These are phyloP conservation scores for Cryptococcus sp. DNA, from an alignment of 1,284 basidiomycete species.

Conservation along the genomic window DNA sequence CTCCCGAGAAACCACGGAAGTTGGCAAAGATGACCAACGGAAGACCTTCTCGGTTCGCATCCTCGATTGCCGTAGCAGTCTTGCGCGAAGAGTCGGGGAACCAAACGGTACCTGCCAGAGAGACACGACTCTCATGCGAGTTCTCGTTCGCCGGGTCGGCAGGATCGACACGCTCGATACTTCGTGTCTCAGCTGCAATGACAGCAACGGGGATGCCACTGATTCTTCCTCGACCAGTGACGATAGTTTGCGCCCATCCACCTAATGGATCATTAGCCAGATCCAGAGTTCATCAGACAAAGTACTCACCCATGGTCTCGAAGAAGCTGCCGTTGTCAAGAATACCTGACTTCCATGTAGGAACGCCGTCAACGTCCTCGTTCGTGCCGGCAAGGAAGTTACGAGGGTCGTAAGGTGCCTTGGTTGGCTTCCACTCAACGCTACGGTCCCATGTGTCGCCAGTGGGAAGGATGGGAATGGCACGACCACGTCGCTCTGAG, in stretches of 20 bases:
- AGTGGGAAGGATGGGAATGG: slow-evolving; percentile 71
- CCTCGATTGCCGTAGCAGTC: slow-evolving; percentile 98
- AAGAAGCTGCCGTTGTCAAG: slow-evolving; percentile 92
- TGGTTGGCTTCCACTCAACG: slow-evolving; percentile 86
- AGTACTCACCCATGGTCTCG: slow-evolving; percentile 49
- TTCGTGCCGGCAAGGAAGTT: slow-evolving; percentile 95
- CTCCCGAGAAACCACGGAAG: slow-evolving; percentile 99
- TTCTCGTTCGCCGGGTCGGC: slow-evolving; percentile 99
- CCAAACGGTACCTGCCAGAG: slow-evolving; percentile 99
- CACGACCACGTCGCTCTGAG: slow-evolving; percentile 64
- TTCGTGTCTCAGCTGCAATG: slow-evolving; percentile 87
- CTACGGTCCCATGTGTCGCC: slow-evolving; percentile 88
- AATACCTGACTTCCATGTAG: slow-evolving; percentile 81
- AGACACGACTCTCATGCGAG: slow-evolving; percentile 95
- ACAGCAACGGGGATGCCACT: slow-evolving; percentile 97
- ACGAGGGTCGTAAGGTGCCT: slow-evolving; percentile 93
- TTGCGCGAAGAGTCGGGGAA: slow-evolving; percentile 99
- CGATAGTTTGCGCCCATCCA: slow-evolving; percentile 98
- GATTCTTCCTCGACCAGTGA: slow-evolving; percentile 86
- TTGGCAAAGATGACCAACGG: slow-evolving; percentile 99
- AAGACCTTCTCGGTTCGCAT: slow-evolving; percentile 95
- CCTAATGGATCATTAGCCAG: slow-evolving; percentile 51
- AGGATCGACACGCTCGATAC: slow-evolving; percentile 93
- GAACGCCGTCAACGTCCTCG: slow-evolving; percentile 70
- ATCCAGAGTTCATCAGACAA: slow-evolving; percentile 3